phyloP scores from a whole-genome alignment of 1,284 basidiomycete genomes.

The Ustilago xerochloae region DNA sequence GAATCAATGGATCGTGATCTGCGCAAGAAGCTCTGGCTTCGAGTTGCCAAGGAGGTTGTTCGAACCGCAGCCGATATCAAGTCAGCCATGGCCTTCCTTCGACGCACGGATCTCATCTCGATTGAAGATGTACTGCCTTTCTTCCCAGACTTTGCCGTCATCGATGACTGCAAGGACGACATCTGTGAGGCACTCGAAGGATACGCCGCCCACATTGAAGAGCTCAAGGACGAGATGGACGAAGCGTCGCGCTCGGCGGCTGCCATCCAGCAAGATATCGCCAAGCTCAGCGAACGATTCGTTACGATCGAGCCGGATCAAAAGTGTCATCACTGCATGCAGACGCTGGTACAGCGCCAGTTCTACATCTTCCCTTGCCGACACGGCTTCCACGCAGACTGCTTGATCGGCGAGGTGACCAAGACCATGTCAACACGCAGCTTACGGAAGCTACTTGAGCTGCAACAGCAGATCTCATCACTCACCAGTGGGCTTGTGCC shows the following conservation, averaged over 20 bases:
- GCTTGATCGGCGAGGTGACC: slow-evolving; percentile 65
- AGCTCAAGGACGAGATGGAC: slow-evolving; percentile 93
- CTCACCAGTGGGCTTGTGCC: slow-evolving; percentile 43
- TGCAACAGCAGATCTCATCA: slow-evolving; percentile 55
- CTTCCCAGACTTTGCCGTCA: slow-evolving; percentile 99
- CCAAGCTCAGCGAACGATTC: slow-evolving; percentile 86
- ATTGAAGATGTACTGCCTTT: slow-evolving; percentile 99
- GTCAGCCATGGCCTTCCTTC: slow-evolving; percentile 96
- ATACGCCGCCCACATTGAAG: slow-evolving; percentile 90
- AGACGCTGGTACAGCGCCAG: slow-evolving; percentile 82
- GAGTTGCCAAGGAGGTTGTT: slow-evolving; percentile 96
- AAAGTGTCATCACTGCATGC: slow-evolving; percentile 83
- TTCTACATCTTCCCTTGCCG: slow-evolving; percentile 99
- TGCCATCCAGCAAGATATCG: slow-evolving; percentile 91
- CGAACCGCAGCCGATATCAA: slow-evolving; percentile 98
- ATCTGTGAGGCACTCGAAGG: slow-evolving; percentile 95
- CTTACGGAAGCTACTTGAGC: slow-evolving; percentile 59
- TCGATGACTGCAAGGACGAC: slow-evolving; percentile 99
- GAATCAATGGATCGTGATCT: slow-evolving; percentile 68
- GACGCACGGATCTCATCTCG: slow-evolving; percentile 91
- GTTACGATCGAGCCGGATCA: slow-evolving; percentile 90
- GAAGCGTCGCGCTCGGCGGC: slow-evolving; percentile 91
- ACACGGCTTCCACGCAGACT: slow-evolving; percentile 75
- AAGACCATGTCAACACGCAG: slow-evolving; percentile 57
- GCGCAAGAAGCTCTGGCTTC: slow-evolving; percentile 95